A percentile compares a stretch with the other conserved stretches of the same genome.
These are phyloP conservation scores for Volvox africanus DNA, from an alignment of 139 green algal genomes.

Conservation along the genomic window DNA sequence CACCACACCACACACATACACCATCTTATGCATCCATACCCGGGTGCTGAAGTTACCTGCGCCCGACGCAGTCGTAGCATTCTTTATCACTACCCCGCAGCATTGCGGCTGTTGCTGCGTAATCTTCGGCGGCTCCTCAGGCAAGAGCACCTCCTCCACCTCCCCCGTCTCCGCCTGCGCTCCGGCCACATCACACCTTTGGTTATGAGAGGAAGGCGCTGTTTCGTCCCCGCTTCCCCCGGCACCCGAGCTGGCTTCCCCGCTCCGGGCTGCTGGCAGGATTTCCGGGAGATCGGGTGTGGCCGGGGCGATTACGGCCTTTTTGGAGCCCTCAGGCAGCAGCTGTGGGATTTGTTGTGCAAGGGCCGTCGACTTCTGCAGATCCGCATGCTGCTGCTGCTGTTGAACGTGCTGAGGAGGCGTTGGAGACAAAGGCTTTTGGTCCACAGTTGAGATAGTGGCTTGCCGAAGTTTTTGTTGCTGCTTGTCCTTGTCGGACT, in stretches of 20 bases:
- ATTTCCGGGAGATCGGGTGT: background rate
- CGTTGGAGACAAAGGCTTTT: too few relatives aligned
- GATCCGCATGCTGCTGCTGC: background rate
- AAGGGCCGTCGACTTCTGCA: background rate
- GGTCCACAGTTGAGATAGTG: background rate
- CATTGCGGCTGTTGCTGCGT: background rate
- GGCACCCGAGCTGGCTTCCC: background rate
- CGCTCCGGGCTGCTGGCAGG: background rate
- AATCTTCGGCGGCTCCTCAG: background rate
- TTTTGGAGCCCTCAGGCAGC: background rate
- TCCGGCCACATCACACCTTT: background rate
- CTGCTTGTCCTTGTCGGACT: constrained; percentile 35
- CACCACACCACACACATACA: too few relatives aligned
- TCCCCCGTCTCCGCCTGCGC: background rate
- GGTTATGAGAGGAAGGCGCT: too few relatives aligned
- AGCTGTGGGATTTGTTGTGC: background rate
- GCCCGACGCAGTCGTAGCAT: too few relatives aligned
- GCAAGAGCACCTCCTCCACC: background rate
- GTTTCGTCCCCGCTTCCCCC: too few relatives aligned
- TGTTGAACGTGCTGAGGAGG: background rate
- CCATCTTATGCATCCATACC: too few relatives aligned
- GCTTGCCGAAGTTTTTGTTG: constrained; percentile 12
- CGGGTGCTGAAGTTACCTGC: too few relatives aligned
- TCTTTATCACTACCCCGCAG: too few relatives aligned
- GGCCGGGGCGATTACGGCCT: background rate